Evolutionary conservation across 768 basidiomycete genomes (phyloP).

Genomic region (Suillus placidus): DNA sequence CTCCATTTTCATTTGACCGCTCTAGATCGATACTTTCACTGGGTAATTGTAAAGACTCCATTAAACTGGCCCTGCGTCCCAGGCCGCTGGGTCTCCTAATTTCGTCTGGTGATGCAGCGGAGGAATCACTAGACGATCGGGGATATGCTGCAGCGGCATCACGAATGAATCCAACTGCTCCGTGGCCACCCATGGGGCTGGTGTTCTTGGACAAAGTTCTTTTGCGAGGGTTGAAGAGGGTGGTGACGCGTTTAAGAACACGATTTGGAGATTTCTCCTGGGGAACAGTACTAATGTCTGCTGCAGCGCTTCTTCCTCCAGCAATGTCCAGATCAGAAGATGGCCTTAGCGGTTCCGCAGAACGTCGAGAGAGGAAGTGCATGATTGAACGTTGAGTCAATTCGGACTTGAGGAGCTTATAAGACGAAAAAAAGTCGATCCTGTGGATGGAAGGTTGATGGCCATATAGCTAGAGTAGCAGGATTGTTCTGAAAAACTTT

Average conservation of each 20-base stretch:
- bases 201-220: slow-evolving; percentile 20
- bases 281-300: slow-evolving; percentile 15
- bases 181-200: slow-evolving; percentile 5
- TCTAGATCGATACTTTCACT: slow-evolving; percentile 13
- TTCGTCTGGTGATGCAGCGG: slow-evolving; percentile 30
- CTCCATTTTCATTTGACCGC: neutral
- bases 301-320: slow-evolving; percentile 4
- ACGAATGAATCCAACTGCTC: slow-evolving; percentile 22
- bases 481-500: neutral
- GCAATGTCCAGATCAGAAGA: slow-evolving; percentile 12
- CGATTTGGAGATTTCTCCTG: slow-evolving; percentile 28
- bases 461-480: neutral
- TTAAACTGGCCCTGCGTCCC: slow-evolving; percentile 32
- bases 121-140: slow-evolving; percentile 26
- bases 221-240: slow-evolving; percentile 29
- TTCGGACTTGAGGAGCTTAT: neutral
- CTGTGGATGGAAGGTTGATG: neutral
- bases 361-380: slow-evolving; percentile 34
- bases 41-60: slow-evolving; percentile 21
- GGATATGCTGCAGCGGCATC: slow-evolving; percentile 22
- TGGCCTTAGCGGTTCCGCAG: slow-evolving; percentile 24
- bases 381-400: slow-evolving; percentile 17
- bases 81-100: slow-evolving; percentile 36
- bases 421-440: neutral
- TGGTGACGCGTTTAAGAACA: slow-evolving; percentile 32